A percentile compares a stretch with the other conserved stretches of the same genome.
These are phyloP conservation scores for Phytopythium helicoides DNA, from an alignment of 352 stramenopile species.

Conservation along the genomic window DNA sequence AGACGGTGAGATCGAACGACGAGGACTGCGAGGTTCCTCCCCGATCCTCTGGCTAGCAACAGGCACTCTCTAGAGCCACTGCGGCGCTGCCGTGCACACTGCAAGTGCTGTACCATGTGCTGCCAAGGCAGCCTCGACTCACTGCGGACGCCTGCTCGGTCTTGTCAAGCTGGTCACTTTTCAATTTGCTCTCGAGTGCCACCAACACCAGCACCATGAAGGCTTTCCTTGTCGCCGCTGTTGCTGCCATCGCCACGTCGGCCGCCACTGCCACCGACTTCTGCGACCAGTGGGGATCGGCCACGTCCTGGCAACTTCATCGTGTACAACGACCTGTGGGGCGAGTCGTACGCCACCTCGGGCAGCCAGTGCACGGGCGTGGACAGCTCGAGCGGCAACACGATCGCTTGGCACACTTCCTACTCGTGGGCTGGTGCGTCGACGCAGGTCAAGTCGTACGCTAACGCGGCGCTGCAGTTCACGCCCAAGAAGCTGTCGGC, in stretches of 20 bases:
- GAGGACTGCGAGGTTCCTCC: no score
- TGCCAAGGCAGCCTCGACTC: conserved; percentile 1
- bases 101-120: no score
- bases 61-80: no score
- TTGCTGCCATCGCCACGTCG: not conserved
- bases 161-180: no score
- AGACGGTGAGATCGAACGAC: no score
- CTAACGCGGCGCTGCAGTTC: conserved; percentile 39
- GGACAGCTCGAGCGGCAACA: conserved; percentile 17
- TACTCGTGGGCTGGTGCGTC: conserved; percentile 31
- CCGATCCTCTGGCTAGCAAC: no score
- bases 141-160: no score
- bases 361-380: conserved; percentile 42
- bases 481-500: conserved; percentile 19
- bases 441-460: conserved; percentile 45
- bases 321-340: conserved; percentile 52
- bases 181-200: no score
- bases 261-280: conserved; percentile 13
- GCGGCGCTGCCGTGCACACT: no score
- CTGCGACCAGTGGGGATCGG: conserved; percentile 31
- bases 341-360: conserved; percentile 17
- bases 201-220: conserved; percentile 8
- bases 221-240: conserved; percentile 5
- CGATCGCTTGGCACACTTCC: conserved; percentile 33
- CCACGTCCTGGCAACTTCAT: conserved; percentile 32